Percentiles rank a stretch among this genome's conserved stretches.
phyloP scores from a whole-genome alignment of 1,139 yeast species.

The Scheffersomyces quercinus region DNA sequence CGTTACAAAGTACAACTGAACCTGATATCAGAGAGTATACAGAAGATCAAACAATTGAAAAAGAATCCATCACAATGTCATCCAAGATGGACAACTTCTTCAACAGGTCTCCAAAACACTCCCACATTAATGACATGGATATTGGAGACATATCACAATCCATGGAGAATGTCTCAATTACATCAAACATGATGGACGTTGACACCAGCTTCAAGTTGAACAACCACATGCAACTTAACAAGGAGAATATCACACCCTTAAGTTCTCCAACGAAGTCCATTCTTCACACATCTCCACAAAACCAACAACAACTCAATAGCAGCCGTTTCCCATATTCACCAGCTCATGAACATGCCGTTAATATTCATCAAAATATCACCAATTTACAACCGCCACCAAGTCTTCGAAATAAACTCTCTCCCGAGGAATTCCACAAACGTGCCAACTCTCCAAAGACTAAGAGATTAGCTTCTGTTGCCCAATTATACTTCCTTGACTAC shows the following conservation, averaged over 20 bases:
- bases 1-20: no score
- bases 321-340: slow-evolving; percentile 8
- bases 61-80: slow-evolving; percentile 2
- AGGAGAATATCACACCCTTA: slow-evolving; percentile 48
- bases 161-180: slow-evolving; percentile 47
- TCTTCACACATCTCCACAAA: slow-evolving; percentile 35
- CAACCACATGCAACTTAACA: slow-evolving; percentile 25
- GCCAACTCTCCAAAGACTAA: slow-evolving; percentile 77
- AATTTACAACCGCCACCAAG: slow-evolving; percentile 29
- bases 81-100: slow-evolving; percentile 24
- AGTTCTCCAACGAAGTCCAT: slow-evolving; percentile 46
- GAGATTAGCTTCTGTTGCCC: slow-evolving; percentile 83
- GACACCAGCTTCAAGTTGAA: slow-evolving; percentile 33
- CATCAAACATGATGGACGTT: slow-evolving; percentile 39
- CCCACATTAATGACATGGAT: slow-evolving; percentile 9
- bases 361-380: slow-evolving; percentile 35
- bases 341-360: slow-evolving; percentile 9
- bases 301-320: slow-evolving; percentile 4
- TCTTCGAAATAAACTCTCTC: slow-evolving; percentile 21
- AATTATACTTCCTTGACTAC: slow-evolving; percentile 84
- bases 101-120: slow-evolving; percentile 25
- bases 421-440: slow-evolving; percentile 54
- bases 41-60: no score
- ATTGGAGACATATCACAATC: slow-evolving; percentile 44
- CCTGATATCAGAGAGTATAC: no score